Evolutionary conservation across 2,329 filamentous ascomycete species (phyloP), one percentile per base, ranked within the genome.

Genomic region (Sporothrix euskadiensis): DNA sequence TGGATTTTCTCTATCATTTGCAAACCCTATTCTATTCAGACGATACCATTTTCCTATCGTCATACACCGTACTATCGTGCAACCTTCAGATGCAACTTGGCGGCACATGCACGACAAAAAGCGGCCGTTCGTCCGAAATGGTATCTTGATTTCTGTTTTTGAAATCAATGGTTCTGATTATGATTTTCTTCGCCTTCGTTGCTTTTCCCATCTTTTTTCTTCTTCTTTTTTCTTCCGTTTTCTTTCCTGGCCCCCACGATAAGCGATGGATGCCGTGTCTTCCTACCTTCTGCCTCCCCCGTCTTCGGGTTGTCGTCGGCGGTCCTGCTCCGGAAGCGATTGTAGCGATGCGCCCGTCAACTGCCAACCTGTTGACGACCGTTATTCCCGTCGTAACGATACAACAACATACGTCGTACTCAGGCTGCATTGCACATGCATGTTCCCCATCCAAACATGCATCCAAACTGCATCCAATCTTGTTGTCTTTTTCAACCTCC

Each of bases 111-210:
- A 44, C n/a, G 14, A 39, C 35, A 65, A 22, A 32, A 32, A 10
- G 16, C 19, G 57, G 22, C 61, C 10, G 61, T 66, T 66, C 61
- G 30, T 66, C 61, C 39, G 61, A 66, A 47, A 19, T 14, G 39
- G 12, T 3, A 14, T 19, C 12, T 12, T 9, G 14, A 41, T 63
- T 54, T 71, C 41, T 7, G 12, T 41, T 44, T 61, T 71, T 35
- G 32, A 32, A 8, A 22, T 30, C 35, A 35, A 22, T 30, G 61
- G 61, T 66, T 32, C 26, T 54, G 47, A 19, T 8, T 22, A 54
- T 44, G 7, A 5, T 16, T 30, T 8, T 49, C 56, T 44, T 72
- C 26, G 26, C 26, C 30, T 65, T 14, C 49, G 19, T 47, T 22
- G 16, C 12, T 30, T 26, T 26, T 26, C 26, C 26, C 26, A 26